Evolutionary conservation across 2,329 filamentous ascomycete species (phyloP).

Genomic region (Corniculantispora saksenae): DNA sequence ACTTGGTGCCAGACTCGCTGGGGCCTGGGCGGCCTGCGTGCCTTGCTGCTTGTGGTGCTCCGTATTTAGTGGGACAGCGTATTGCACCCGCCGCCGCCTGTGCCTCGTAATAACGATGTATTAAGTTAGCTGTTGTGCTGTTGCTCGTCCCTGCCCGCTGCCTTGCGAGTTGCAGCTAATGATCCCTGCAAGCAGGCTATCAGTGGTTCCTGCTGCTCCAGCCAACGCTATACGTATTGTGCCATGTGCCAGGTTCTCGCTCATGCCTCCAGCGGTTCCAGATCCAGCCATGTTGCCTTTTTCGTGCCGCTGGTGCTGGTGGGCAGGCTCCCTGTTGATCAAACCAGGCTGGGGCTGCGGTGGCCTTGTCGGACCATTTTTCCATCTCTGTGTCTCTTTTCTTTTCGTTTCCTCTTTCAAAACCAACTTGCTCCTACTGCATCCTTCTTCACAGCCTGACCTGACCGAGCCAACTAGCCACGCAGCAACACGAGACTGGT

Average conservation of each 20-base stretch:
- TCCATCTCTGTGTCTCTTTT: not conserved
- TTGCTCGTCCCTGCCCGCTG: not conserved
- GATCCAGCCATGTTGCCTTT: not conserved
- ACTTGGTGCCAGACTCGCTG: not conserved
- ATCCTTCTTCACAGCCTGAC: not conserved
- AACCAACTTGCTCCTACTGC: not conserved
- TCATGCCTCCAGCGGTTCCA: not conserved
- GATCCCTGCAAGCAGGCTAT: slow-evolving; percentile 4
- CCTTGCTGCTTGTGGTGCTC: not conserved
- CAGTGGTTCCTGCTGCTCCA: not conserved
- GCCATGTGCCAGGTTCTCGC: not conserved
- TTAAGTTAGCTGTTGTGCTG: too few relatives aligned
- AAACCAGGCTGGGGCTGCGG: slow-evolving; percentile 13
- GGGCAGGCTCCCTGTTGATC: slow-evolving; percentile 14
- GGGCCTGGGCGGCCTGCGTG: not conserved
- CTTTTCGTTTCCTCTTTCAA: not conserved
- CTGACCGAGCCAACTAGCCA: not conserved
- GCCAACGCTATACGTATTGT: not conserved
- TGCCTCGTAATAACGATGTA: too few relatives aligned
- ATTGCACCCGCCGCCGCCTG: slow-evolving; percentile 2
- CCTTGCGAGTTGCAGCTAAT: not conserved
- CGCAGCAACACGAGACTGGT: not conserved
- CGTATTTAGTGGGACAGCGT: slow-evolving; percentile 13
- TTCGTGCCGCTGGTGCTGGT: not conserved
- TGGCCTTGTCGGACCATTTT: not conserved